Evolutionary conservation across 345 rosid species (phyloP).

Genomic region (Gossypium raimondii): DNA sequence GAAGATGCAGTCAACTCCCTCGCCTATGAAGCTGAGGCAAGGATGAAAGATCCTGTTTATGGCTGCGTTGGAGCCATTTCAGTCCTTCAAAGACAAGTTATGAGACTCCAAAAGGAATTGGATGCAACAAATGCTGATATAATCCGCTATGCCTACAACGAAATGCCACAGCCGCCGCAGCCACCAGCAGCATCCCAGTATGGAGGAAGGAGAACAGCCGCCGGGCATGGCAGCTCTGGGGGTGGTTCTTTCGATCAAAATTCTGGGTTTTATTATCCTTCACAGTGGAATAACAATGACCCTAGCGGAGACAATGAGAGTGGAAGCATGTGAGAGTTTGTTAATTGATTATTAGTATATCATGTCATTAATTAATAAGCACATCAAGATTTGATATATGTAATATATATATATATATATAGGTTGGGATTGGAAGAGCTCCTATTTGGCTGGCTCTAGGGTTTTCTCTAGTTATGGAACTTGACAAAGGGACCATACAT

Average conservation of each 20-base stretch:
- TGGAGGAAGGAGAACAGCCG: slow-evolving; percentile 29
- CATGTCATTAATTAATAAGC: background rate
- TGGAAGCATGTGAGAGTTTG: slow-evolving; percentile 21
- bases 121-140: slow-evolving; percentile 61
- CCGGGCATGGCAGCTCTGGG: background rate
- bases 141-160: slow-evolving; percentile 36
- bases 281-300: slow-evolving; percentile 24
- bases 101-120: slow-evolving; percentile 51
- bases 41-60: slow-evolving; percentile 63
- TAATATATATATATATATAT: background rate
- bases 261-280: slow-evolving; percentile 25
- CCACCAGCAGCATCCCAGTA: background rate
- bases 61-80: slow-evolving; percentile 72
- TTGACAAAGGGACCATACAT: slow-evolving; percentile 4
- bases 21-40: slow-evolving; percentile 68
- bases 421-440: background rate
- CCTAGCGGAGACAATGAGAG: slow-evolving; percentile 19
- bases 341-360: background rate
- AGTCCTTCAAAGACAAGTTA: slow-evolving; percentile 55
- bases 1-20: slow-evolving; percentile 64
- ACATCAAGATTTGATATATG: background rate
- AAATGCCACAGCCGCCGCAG: slow-evolving; percentile 12
- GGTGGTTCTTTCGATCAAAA: slow-evolving; percentile 15
- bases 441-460: slow-evolving; percentile 20
- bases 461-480: slow-evolving; percentile 20